Conservation (phyloP, 192 early-diverging fungal genomes). For the Backusella liffmaniae region DNA sequence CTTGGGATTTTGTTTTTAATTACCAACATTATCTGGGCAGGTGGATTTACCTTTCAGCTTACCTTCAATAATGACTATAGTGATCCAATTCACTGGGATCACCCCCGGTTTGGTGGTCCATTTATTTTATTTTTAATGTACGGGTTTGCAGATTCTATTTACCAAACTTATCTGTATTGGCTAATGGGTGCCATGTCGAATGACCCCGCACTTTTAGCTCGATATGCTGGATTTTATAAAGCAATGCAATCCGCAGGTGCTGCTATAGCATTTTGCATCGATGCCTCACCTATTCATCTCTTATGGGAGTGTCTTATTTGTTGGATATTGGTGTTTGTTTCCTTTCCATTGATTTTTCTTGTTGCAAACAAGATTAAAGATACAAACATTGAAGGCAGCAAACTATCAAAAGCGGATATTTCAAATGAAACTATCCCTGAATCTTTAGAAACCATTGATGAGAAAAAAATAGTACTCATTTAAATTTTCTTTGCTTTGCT, state of each 20-base stretch:
- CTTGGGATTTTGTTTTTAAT: constrained; percentile 45
- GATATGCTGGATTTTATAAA: constrained; percentile 88
- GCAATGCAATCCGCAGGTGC: constrained; percentile 78
- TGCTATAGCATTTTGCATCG: constrained; percentile 70
- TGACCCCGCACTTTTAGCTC: constrained; percentile 64
- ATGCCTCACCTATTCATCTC: constrained; percentile 39
- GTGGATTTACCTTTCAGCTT: constrained; percentile 58
- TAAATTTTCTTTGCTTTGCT: neutral
- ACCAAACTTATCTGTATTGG: constrained; percentile 80
- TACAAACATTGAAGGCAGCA: constrained; percentile 16
- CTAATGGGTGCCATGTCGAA: constrained; percentile 82
- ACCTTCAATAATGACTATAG: constrained; percentile 45
- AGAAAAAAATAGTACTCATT: neutral
- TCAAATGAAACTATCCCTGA: neutral
- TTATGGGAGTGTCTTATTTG: constrained; percentile 38
- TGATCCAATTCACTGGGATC: constrained; percentile 47
- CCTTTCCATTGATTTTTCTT: constrained; percentile 45
- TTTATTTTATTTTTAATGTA: constrained; percentile 74
- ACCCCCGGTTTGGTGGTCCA: constrained; percentile 49
- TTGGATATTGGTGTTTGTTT: constrained; percentile 52
- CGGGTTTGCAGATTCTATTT: constrained; percentile 76
- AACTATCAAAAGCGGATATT: neutral
- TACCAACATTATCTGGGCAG: constrained; percentile 62
- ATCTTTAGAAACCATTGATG: neutral
- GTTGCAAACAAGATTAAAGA: constrained; percentile 49